phyloP scores from a whole-genome alignment of 805 yeast genomes.

The Candida nitratophila region DNA sequence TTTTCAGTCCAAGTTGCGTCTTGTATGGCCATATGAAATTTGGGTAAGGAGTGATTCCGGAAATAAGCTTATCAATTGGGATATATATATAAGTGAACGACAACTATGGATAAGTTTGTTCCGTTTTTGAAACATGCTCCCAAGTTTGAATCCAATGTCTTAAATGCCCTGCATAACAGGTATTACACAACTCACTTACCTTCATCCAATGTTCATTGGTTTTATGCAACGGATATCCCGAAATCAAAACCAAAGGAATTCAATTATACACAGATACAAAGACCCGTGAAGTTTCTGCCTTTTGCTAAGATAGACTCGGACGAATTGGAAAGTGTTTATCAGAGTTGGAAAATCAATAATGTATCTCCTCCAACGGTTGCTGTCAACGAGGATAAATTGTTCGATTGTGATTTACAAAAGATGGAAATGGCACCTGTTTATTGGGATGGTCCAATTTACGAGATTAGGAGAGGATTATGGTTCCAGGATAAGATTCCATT shows the following conservation, averaged over 20 bases:
- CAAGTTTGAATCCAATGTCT: neutral
- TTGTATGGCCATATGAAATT: too few species aligned
- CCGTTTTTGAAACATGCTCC: neutral
- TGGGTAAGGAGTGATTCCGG: too few species aligned
- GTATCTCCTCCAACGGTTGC: slow-evolving; percentile 27
- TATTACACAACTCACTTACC: slow-evolving; percentile 1
- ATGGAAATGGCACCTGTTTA: slow-evolving; percentile 61
- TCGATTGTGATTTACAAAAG: slow-evolving; percentile 55
- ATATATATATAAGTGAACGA: too few species aligned
- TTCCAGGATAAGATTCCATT: slow-evolving; percentile 58
- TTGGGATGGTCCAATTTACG: slow-evolving; percentile 86
- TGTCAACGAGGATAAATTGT: slow-evolving; percentile 78
- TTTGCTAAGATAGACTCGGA: slow-evolving; percentile 59
- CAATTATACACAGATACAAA: slow-evolving; percentile 40
- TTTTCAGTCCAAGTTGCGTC: too few species aligned
- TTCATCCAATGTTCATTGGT: slow-evolving; percentile 45
- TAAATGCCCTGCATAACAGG: neutral
- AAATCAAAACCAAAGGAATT: slow-evolving; percentile 56
- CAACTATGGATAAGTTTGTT: neutral
- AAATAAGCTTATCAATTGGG: too few species aligned
- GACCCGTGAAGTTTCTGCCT: slow-evolving; percentile 57
- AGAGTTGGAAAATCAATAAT: slow-evolving; percentile 9
- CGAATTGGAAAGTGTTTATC: slow-evolving; percentile 49
- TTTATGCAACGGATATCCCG: slow-evolving; percentile 78
- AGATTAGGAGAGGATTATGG: slow-evolving; percentile 84